Conservation (phyloP, 768 basidiomycete species). For the Leucocoprinus birnbaumii region DNA sequence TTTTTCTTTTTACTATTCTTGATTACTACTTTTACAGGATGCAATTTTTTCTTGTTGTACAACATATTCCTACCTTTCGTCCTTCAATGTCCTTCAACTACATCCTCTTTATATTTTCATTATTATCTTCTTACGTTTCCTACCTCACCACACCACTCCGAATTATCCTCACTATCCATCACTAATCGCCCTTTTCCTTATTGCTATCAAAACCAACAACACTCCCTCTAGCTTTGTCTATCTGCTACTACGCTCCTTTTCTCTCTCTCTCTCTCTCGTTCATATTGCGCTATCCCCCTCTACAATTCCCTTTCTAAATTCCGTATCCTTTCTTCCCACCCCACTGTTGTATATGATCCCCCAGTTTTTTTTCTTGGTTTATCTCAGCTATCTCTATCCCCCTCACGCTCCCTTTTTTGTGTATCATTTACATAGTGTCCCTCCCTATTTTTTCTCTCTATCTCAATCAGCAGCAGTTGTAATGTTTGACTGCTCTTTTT, state of each 20-base stretch:
- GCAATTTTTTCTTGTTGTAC: slow-evolving; percentile 5
- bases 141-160: not conserved
- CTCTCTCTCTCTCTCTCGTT: not conserved
- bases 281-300: not conserved
- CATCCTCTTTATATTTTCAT: not conserved
- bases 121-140: not conserved
- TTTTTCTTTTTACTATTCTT: not conserved
- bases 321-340: not conserved
- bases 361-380: not conserved
- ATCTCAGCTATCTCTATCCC: not conserved
- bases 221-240: slow-evolving; percentile 6
- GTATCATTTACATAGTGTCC: too few relatives aligned
- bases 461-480: too few relatives aligned
- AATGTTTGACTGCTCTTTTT: too few relatives aligned
- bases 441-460: too few relatives aligned
- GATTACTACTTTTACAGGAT: not conserved
- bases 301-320: not conserved
- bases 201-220: slow-evolving; percentile 1
- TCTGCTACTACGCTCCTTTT: slow-evolving; percentile 11
- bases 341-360: too few relatives aligned
- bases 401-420: not conserved
- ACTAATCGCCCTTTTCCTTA: not conserved
- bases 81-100: not conserved
- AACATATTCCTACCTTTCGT: not conserved
- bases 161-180: not conserved